A percentile compares a stretch with the other conserved stretches of the same genome.
Evolutionary conservation across 148 eudicot genomes (phyloP).

Genomic region (Vaccinium darrowii): DNA sequence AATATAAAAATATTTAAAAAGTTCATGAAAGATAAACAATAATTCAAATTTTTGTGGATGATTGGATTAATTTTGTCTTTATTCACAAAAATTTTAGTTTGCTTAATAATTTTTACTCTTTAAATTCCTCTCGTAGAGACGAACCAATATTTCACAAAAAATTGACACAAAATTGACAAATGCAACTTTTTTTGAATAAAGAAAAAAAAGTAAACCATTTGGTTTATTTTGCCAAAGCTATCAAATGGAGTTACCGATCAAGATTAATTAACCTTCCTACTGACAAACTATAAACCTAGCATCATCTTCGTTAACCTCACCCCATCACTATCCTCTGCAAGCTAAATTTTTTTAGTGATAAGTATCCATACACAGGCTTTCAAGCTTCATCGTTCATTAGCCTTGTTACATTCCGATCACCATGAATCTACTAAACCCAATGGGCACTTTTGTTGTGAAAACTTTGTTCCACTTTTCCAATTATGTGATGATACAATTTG

Average conservation of each 20-base stretch:
- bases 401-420: neutral
- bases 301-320: neutral
- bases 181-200: no score
- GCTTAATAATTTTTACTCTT: no score
- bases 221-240: neutral
- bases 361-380: neutral
- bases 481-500: neutral
- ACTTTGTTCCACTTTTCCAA: neutral
- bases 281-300: neutral
- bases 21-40: no score
- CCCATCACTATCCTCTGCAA: neutral
- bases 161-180: no score
- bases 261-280: neutral
- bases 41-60: no score
- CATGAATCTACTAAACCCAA: neutral
- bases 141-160: no score
- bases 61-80: no score
- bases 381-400: neutral
- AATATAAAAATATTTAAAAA: no score
- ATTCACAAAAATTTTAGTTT: no score
- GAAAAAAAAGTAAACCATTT: no score
- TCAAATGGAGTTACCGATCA: neutral
- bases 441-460: neutral
- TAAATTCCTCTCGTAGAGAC: no score
- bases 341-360: neutral